A percentile compares a stretch with the other conserved stretches of the same genome.
These are phyloP conservation scores for Hevea brasiliensis DNA, from an alignment of 345 rosid genomes.

Conservation along the genomic window DNA sequence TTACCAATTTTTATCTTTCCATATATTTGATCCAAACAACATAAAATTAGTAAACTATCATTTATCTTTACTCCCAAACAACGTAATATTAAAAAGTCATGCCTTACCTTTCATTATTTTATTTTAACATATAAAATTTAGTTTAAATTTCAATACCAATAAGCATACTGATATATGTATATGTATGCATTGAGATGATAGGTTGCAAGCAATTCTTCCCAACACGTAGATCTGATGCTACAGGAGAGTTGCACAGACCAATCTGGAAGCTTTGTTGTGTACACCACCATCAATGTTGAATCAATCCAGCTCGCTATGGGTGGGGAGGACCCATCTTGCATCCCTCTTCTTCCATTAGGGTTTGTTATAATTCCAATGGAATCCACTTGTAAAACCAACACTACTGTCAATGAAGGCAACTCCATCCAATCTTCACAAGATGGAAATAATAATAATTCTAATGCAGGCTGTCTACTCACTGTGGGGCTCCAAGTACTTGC, in stretches of 20 bases:
- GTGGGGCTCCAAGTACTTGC: conserved; percentile 83
- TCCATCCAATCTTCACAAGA: conserved; percentile 8
- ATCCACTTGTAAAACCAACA: conserved; percentile 21
- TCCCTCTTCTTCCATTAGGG: conserved; percentile 80
- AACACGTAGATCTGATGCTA: conserved; percentile 78
- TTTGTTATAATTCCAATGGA: conserved; percentile 62
- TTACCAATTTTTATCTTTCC: too few relatives aligned
- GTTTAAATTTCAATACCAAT: too few relatives aligned
- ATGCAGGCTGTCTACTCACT: conserved; percentile 64
- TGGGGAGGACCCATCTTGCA: conserved; percentile 69
- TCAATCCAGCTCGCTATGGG: conserved; percentile 77
- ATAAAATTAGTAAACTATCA: too few relatives aligned
- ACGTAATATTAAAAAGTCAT: too few relatives aligned
- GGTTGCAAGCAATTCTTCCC: conserved; percentile 87
- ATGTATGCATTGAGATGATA: not conserved
- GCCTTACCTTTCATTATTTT: too few relatives aligned
- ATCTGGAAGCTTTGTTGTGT: conserved; percentile 79
- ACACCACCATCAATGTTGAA: conserved; percentile 66
- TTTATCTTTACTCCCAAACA: too few relatives aligned
- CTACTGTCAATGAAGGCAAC: conserved; percentile 13
- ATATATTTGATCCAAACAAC: too few relatives aligned
- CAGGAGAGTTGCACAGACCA: conserved; percentile 86
- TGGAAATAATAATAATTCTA: conserved; percentile 14
- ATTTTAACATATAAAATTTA: too few relatives aligned
- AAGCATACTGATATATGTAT: too few relatives aligned